Evolutionary conservation across 208 protist genomes (phyloP), one percentile per base, ranked within the genome.

Genomic region (Wallacemonas collosoma): DNA sequence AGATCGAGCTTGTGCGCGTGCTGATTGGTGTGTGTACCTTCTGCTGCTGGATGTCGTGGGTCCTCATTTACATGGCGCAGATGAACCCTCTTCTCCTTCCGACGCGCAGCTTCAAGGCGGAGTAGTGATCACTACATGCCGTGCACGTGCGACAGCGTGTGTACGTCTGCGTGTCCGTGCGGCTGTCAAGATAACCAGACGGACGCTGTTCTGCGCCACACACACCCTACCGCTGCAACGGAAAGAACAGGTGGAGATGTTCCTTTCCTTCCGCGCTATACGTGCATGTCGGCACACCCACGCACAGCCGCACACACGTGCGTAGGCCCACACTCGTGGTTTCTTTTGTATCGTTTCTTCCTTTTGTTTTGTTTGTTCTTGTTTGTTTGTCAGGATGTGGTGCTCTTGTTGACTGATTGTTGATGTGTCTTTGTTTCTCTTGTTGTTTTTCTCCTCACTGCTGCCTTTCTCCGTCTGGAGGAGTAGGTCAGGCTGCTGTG

Each of bases 1-100:
- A 96, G 76, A 78, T 87, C 11, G 91, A 93, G 14, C 85, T 97
- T 41, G 89, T 94, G 44, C 91, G 90, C 9, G 86, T 95, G 35
- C 77, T 96, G 2, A 82, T 70, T 44, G 69, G 73, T 48, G 80
- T 93, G 6, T 83, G 76, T 36, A 84, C 90, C 6, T 96, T 96
- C 72, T 98, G 94, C 81, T 95, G 90, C 79, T 98, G 94, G 93
- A 80, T 98, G 70, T 96, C 91, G 58, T 98, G 90, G 88, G 80
- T 86, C 8, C 86, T 95, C n/a, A 94, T 98, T 40, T 98, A 98
- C 86, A 94, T 98, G 90, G 89, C 94, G 36, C 94, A 98, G 81
- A 84, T 98, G 81, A 94, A 97, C 73, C 94, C 92, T 2, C 76
- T 98, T 3, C 61, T 96, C 4, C 79, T 97, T 26, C 94, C 94